phyloP scores from a whole-genome alignment of 345 rosid species.

The Arabis alpina region DNA sequence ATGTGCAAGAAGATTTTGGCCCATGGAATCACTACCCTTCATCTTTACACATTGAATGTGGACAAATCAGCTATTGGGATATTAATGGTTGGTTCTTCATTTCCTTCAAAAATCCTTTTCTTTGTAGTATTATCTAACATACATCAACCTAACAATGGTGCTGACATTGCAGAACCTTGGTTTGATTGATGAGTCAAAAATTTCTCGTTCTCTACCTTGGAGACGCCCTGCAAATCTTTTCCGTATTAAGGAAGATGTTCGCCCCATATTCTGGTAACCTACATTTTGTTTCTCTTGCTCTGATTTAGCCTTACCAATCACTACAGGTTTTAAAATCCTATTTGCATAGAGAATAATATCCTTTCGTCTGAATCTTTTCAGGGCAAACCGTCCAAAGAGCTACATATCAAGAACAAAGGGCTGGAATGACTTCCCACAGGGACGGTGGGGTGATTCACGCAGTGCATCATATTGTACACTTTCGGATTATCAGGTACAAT shows the following conservation, averaged over 20 bases:
- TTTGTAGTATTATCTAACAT: background rate
- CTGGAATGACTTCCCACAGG: constrained; percentile 93
- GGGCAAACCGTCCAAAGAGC: constrained; percentile 99
- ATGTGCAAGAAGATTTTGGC: constrained; percentile 95
- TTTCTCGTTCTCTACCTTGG: constrained; percentile 86
- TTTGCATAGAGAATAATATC: constrained; percentile 6
- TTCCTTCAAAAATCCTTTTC: background rate
- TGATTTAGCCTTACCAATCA: constrained; percentile 4
- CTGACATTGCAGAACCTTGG: constrained; percentile 81
- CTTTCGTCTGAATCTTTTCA: constrained; percentile 44
- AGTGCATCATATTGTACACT: constrained; percentile 90
- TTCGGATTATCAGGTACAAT: constrained; percentile 78
- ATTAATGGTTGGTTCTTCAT: constrained; percentile 57
- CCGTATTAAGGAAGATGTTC: constrained; percentile 93
- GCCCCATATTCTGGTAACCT: constrained; percentile 92
- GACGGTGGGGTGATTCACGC: constrained; percentile 91
- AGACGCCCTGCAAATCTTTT: constrained; percentile 86
- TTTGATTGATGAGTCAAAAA: constrained; percentile 85
- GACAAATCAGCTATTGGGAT: constrained; percentile 95
- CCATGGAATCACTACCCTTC: constrained; percentile 84
- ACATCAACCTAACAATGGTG: constrained; percentile 34
- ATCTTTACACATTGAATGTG: constrained; percentile 91
- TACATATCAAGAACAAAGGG: constrained; percentile 83
- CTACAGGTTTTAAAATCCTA: constrained; percentile 9
- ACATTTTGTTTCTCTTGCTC: constrained; percentile 23